phyloP scores from a whole-genome alignment of 352 stramenopile species.

The Globisporangium alternatum region DNA sequence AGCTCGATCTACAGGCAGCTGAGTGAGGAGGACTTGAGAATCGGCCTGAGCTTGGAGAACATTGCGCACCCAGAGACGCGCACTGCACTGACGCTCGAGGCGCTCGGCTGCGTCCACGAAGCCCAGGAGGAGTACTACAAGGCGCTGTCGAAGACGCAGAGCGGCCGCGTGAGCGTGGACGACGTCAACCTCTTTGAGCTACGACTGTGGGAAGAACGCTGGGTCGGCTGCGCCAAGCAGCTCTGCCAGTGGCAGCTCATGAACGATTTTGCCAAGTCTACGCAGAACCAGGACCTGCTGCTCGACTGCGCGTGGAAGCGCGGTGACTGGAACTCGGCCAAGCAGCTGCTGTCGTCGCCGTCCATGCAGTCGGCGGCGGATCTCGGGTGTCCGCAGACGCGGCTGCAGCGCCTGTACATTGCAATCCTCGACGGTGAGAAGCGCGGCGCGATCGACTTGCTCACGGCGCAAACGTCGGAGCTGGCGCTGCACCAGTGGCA shows the following conservation, averaged over 20 bases:
- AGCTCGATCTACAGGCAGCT: conserved; percentile 85
- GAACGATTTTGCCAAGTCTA: conserved; percentile 90
- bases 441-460: conserved; percentile 54
- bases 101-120: conserved; percentile 81
- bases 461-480: conserved; percentile 73
- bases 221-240: conserved; percentile 90
- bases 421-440: conserved; percentile 86
- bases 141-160: conserved; percentile 75
- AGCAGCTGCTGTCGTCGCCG: conserved; percentile 67
- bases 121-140: conserved; percentile 88
- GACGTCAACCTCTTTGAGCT: conserved; percentile 87
- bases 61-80: conserved; percentile 72
- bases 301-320: conserved; percentile 93
- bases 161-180: conserved; percentile 64
- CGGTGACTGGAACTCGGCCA: conserved; percentile 85
- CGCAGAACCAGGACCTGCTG: conserved; percentile 90
- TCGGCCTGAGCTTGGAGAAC: conserved; percentile 77
- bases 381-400: conserved; percentile 69
- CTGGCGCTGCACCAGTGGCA: conserved; percentile 89
- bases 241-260: conserved; percentile 92
- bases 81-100: conserved; percentile 71
- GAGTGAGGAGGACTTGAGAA: conserved; percentile 80
- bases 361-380: conserved; percentile 64
- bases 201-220: conserved; percentile 85
- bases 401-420: conserved; percentile 86